Base-by-base conservation (phyloP, 2,329 filamentous ascomycete species). In the Xylariaceae sp. region DNA sequence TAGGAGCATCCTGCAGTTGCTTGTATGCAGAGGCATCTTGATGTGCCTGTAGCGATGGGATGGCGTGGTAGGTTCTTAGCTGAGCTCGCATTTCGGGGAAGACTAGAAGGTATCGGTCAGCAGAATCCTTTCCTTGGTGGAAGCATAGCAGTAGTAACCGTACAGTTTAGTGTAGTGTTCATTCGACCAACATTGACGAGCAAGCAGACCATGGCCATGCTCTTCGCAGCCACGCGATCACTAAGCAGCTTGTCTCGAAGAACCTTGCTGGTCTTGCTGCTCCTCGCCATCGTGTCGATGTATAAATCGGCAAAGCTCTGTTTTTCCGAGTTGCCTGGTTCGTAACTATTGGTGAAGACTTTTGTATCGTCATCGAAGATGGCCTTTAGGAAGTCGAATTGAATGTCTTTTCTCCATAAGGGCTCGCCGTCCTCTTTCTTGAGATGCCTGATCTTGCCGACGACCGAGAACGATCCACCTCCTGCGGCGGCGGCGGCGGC, bases 1-100 rank as follows among this genome's bases (percentile, higher is more conserved):
- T 87, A 3, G 95, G 95, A 1, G 95, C 95, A 77, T 99, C 95
- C 75, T 99, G 95, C 6, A 99, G 82, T 69, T 98, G 95, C 72
- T 99, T 99, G 81, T 99, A 98, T 51, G 94, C 92, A 66, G 95
- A 94, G 9, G 92, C 89, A 68, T 98, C 95, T 75, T 97, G 92
- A 65, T 93, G 90, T 41, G 94, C 94, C 76, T 99, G 95, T 6
- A 99, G 82, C 1, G 92, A 97, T 12, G 95, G 95, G 65, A 99
- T 99, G 11, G 95, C 94, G 73, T 99, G 95, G 77, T 99, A 99
- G 31, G 95, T 99, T 73, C 95, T 89, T 28, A 99, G 82, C 72
- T 99, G 95, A 26, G 95, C 95, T 76, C 95, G 90, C 95, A 99
- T 99, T 75, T 99, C 95, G 19, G 95, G 95, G 73, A 99, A 99